Conservation (phyloP, 139 green algal genomes). For the Deuterostichococcus epilithicus region DNA sequence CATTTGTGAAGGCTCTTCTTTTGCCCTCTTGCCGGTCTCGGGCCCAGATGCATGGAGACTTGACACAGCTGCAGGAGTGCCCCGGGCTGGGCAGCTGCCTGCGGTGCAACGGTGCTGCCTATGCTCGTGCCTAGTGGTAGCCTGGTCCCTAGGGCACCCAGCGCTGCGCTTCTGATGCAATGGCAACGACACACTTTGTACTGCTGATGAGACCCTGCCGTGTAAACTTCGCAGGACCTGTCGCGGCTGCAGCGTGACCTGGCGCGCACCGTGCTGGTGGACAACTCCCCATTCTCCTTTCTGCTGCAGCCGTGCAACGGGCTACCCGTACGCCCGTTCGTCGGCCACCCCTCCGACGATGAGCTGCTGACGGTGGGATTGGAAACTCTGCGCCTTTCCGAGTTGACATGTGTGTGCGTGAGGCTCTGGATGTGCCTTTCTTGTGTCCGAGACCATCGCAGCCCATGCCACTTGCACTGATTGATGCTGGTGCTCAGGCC, state of each 20-base stretch:
- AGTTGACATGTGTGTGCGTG: too few relatives aligned
- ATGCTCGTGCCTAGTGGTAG: not conserved
- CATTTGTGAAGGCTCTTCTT: too few relatives aligned
- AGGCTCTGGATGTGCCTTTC: too few relatives aligned
- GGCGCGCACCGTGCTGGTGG: slow-evolving; percentile 57
- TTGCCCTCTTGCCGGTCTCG: too few relatives aligned
- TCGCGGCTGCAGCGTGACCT: slow-evolving; percentile 42
- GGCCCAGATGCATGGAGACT: too few relatives aligned
- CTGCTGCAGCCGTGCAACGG: slow-evolving; percentile 63
- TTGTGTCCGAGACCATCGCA: too few relatives aligned
- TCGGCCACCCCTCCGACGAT: slow-evolving; percentile 31
- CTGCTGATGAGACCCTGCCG: slow-evolving; percentile 20
- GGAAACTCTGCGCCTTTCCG: too few relatives aligned
- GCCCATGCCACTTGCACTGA: too few relatives aligned
- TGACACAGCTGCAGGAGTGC: too few relatives aligned
- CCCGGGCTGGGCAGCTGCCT: too few relatives aligned
- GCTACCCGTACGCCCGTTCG: slow-evolving; percentile 50
- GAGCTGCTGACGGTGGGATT: slow-evolving; percentile 15
- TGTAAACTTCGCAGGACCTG: slow-evolving; percentile 62
- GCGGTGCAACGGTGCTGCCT: not conserved
- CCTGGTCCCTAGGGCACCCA: not conserved
- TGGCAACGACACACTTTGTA: too few relatives aligned
- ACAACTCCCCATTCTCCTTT: slow-evolving; percentile 63
- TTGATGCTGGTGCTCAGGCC: too few relatives aligned
- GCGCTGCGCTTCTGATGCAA: slow-evolving; percentile 25